Evolutionary conservation across 108 stramenopile genomes (phyloP), one percentile per base, ranked within the genome.

Genomic region (Cyclotella distinguenda): DNA sequence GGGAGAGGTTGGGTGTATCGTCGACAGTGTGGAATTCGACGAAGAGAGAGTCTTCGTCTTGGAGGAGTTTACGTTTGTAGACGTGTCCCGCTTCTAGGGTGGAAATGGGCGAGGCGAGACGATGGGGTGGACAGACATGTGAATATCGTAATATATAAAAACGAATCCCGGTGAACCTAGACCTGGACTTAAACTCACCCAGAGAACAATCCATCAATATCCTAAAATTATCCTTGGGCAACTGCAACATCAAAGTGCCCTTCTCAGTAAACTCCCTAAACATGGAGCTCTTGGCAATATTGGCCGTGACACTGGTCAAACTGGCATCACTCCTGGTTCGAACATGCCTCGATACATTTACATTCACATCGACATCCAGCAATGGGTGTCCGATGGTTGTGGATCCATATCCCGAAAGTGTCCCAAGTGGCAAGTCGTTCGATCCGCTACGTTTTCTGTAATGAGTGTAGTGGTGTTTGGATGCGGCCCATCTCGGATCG

Each of bases 211-310:
- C 78, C 82, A 85, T 83, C 23, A 85, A 70, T 22, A 89, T 57
- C 11, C 81, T 73, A 51, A 86, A 74, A 27, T 64, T 61, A 54
- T 85, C 84, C 47, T 78, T 81, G 9, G 88, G 88, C 18, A 77
- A 79, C 46, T 86, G 84, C 56, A 89, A 72, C 36, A 67, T 74
- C 12, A 84, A 69, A 25, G 59, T 65, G n/a, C 88, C 88, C 19
- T 68, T 15, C 22, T 66, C 61, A 28, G 86, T 86, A 11, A 86
- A 60, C 10, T 81, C 88, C 33, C 47, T 74, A 56, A 85, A 85
- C 56, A 86, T 47, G 27, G 76, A 64, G 0, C 82, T 83, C 51
- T 84, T 89, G 32, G 79, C 68, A 76, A 86, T 82, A 44, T 89
- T 80, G 49, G 82, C 64, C 5, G 60, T 66, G 0, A 66, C 74